Evolutionary conservation across 148 eudicot genomes (phyloP), one percentile per base, ranked within the genome.

Genomic region (Vaccinium myrtillus): DNA sequence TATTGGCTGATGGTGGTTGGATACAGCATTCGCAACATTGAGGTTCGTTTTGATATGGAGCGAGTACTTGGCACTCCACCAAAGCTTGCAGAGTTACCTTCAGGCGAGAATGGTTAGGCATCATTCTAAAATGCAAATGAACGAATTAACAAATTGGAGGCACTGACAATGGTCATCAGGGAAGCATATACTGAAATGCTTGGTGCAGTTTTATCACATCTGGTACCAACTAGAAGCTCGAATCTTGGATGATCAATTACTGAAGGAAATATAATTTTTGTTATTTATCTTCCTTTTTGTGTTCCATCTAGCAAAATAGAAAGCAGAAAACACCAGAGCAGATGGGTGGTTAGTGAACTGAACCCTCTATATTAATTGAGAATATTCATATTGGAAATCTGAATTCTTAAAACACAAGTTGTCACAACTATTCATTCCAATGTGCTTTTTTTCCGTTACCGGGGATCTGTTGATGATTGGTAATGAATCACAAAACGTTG

Each of bases 1-100:
- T 95, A 90, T 82, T 95, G 98, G 98, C 89, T 95, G 75, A 95
- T 94, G 98, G 95, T 95, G 85, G 98, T 95, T 39, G 98, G 98
- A 56, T 95, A 94, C 85, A 89, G 94, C 82, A 90, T 95, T 80
- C 94, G 94, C 65, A 95, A 95, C 86, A 95, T 95, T 75, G 97
- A 95, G 87, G 98, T 94, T 81, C 98, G 94, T 75, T 92, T 92
- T 80, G 98, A 95, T 86, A 94, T 95, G 98, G 98, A 95, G 85
- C 85, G 91, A 18, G 95, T 94, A 15, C 88, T 95, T 13, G 95
- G 94, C 67, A 69, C 92, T 56, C 89, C 93, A 14, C 90, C 93
- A 69, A 95, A 95, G 86, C 91, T 87, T 84, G 94, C 93, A 0
- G 95, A 95, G 88, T 89, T 95, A 67, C 97, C 97, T 75, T 97